Base-by-base conservation (phyloP, 805 yeast species). In the Candida glaebosa region DNA sequence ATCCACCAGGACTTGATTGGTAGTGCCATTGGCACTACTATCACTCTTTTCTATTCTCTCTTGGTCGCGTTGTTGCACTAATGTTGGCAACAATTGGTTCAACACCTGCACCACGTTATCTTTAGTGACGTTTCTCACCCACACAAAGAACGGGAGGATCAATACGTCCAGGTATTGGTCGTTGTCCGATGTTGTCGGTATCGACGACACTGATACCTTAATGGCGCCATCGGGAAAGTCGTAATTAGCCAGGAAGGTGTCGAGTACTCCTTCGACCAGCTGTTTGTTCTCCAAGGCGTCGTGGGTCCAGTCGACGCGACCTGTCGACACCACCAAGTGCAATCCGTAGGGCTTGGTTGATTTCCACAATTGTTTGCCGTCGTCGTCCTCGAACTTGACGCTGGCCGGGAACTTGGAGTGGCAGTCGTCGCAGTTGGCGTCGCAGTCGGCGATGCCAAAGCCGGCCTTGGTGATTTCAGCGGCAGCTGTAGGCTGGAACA, bases 261-360 rank as follows among this genome's bases (percentile, higher is more conserved):
- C 58, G 7, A 80, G 64, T 8, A 61, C 65, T 28, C 69, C 48
- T 30, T 80, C 75, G 28, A 84, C 65, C 0, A 81, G 67, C 3
- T 67, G 62, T 18, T 54, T 39, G 10, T 40, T 54, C 22, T 73
- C 76, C 7, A 71, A 69, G 2, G 96, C 87, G 54, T 85, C 85
- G 46, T 79, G 91, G 12, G 64, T 67, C 99, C 99, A 91, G 61
- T 91, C 95, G 0, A 76, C 57, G 50, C 81, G 81, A 8, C 93
- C 95, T 0, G 97, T 89, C 2, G 96, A 84, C 0, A 90, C 81
- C 25, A 91, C 63, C 17, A 88, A 66, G 50, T 90, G 97, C 18
- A 84, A 56, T 2, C 81, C 82, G 34, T 79, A 80, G 1, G 85
- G 81, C 47, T 74, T 75, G 0, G 95, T 81, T 4, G 90, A 72